Base-by-base conservation (phyloP, 305 asterid species). In the Fraxinus xanthoxyloides region DNA sequence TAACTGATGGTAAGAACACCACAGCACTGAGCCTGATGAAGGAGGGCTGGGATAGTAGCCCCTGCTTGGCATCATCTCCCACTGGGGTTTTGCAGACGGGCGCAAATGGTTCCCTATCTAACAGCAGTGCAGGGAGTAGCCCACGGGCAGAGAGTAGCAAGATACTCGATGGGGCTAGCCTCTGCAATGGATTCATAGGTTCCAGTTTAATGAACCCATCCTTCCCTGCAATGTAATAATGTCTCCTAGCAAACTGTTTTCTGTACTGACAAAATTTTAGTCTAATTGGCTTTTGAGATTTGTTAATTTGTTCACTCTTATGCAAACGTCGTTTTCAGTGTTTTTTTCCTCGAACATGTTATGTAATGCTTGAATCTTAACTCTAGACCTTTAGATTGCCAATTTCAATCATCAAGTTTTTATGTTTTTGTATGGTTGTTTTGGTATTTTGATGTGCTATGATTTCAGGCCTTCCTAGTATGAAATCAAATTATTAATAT, bases 71-170 rank as follows among this genome's bases (percentile, higher is more conserved):
- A 0, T 90, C 97, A 0, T 96, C 99, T 2, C 99, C 99, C 0
- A 96, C 99, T 0, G 99, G 98, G 56, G 99, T 96, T 24, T 82
- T 96, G 10, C 99, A 94, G 81, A 92, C 90, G 85, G 85, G 95
- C 0, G 87, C 93, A 0, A 85, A 93, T 5, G 91, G 86, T 12
- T 96, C 98, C 2, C 87, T 89, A 7, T 96, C 98, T 0, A 96
- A 94, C 83, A 90, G 98, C 89, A 93, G 98, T 34, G 93, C 94
- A 0, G 93, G 92, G 2, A 94, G 98, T 75, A 96, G 99, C 88
- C 99, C 99, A 0, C 83, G 91, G 56, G 90, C 90, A 0, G 95
- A 90, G 46, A 87, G 85, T 76, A 83, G 80, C 85, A 83, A 81
- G 89, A 73, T 80, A 9, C 84, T 74, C 3, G 92, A 88, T 80